These are phyloP conservation scores for Pythium brachiatum DNA, from an alignment of 352 stramenopile genomes.

Conservation along the genomic window DNA sequence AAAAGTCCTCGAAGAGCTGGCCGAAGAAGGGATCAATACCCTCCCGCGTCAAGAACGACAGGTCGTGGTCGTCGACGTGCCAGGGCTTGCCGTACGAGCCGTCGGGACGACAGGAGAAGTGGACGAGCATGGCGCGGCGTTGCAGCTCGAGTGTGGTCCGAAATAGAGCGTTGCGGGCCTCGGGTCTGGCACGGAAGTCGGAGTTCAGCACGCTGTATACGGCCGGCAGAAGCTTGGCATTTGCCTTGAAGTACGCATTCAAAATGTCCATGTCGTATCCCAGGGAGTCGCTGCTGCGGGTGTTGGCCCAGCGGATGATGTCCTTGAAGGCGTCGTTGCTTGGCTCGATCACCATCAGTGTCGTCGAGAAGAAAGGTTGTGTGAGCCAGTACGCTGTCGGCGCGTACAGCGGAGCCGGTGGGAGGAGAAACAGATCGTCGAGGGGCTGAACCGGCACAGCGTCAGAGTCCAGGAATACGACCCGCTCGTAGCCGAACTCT, in stretches of 20 bases:
- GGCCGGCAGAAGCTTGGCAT: constrained; percentile 15
- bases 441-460: constrained; percentile 32
- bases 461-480: constrained; percentile 38
- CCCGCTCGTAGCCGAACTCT: constrained; percentile 21
- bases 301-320: constrained; percentile 22
- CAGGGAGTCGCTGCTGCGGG: constrained; percentile 10
- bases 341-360: constrained; percentile 32
- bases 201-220: constrained; percentile 37
- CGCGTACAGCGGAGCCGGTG: constrained; percentile 22
- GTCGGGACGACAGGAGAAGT: constrained; percentile 21
- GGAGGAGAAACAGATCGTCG: constrained; percentile 29
- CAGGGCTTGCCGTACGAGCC: constrained; percentile 25
- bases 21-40: constrained; percentile 23
- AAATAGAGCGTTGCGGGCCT: constrained; percentile 3
- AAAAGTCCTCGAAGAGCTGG: constrained; percentile 28
- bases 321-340: constrained; percentile 20
- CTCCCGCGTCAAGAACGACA: constrained; percentile 5
- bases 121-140: constrained; percentile 14
- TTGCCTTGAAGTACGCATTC: constrained; percentile 28
- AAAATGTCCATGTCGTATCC: constrained; percentile 34
- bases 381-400: constrained; percentile 32
- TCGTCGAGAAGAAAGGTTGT: constrained; percentile 33
- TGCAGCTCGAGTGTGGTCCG: constrained; percentile 12
- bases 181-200: constrained; percentile 25
- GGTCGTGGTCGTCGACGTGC: constrained; percentile 9